Percentiles rank a stretch among this genome's conserved stretches.
Conservation (phyloP, 257 asterid species). For the Striga asiatica region DNA sequence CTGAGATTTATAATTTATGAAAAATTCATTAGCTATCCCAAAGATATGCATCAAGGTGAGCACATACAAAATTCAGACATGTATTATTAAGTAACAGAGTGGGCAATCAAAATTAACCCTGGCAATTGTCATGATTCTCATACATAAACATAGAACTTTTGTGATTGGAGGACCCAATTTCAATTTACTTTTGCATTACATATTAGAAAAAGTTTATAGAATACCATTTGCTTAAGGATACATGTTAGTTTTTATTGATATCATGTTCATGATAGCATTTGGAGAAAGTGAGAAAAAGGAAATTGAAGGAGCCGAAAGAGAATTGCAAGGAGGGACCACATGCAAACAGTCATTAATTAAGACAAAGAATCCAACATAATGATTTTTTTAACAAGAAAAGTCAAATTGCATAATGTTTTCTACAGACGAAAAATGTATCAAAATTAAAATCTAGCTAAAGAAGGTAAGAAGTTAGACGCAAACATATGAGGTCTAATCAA, state of each 20-base stretch:
- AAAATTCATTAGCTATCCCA: no score
- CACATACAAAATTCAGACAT: no score
- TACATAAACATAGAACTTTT: background rate
- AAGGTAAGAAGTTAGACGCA: background rate
- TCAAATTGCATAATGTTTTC: background rate
- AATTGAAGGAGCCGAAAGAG: background rate
- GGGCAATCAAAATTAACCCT: no score
- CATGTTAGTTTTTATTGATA: conserved; percentile 24
- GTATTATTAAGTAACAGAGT: no score
- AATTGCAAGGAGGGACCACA: background rate
- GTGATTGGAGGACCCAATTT: conserved; percentile 26
- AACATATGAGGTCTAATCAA: no score
- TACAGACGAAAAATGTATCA: background rate
- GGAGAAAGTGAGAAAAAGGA: conserved; percentile 21
- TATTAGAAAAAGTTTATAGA: conserved; percentile 25
- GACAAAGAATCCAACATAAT: background rate
- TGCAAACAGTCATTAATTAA: background rate
- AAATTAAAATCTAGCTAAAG: background rate
- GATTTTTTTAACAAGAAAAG: background rate
- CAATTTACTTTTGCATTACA: conserved; percentile 16
- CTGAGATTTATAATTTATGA: no score
- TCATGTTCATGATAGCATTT: conserved; percentile 22
- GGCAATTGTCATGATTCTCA: background rate
- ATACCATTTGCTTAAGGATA: conserved; percentile 9
- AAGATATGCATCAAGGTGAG: no score